Percentiles rank a stretch among this genome's conserved stretches.
Evolutionary conservation across 345 rosid species (phyloP).

Genomic region (Camelina laxa): DNA sequence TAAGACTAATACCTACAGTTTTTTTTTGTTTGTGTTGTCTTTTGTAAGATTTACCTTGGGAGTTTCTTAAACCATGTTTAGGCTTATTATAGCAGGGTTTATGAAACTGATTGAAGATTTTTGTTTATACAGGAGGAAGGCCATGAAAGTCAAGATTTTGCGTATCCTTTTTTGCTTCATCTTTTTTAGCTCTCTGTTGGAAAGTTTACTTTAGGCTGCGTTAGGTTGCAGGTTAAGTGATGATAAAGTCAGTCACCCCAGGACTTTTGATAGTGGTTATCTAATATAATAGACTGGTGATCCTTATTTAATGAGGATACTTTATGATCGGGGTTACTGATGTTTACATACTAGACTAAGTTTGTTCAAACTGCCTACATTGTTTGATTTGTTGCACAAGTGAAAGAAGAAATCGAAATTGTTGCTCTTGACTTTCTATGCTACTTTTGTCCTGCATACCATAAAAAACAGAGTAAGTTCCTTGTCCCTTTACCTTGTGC

Average conservation of each 20-base stretch:
- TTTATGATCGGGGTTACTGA: not conserved
- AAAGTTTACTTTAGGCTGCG: not conserved
- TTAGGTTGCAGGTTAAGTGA: conserved; percentile 3
- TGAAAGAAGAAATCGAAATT: conserved; percentile 11
- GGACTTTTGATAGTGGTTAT: conserved; percentile 14
- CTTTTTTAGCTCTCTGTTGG: conserved; percentile 11
- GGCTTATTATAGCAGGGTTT: not conserved
- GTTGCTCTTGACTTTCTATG: conserved; percentile 47
- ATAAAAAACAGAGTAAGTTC: conserved; percentile 50
- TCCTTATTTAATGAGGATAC: not conserved
- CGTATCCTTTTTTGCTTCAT: conserved; percentile 59
- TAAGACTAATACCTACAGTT: not conserved
- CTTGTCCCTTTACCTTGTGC: conserved; percentile 20
- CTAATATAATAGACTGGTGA: not conserved
- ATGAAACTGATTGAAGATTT: conserved; percentile 17
- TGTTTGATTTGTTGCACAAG: conserved; percentile 6
- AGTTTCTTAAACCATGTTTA: not conserved
- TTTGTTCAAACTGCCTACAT: conserved; percentile 6
- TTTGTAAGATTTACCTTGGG: not conserved
- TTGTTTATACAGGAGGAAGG: conserved; percentile 45
- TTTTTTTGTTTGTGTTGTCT: not conserved
- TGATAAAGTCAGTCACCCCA: not conserved
- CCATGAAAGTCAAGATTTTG: conserved; percentile 67
- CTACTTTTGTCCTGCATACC: conserved; percentile 12
- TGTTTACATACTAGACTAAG: not conserved